Base-by-base conservation (phyloP, 78 protist genomes). In the Chrysochromulina parva region DNA sequence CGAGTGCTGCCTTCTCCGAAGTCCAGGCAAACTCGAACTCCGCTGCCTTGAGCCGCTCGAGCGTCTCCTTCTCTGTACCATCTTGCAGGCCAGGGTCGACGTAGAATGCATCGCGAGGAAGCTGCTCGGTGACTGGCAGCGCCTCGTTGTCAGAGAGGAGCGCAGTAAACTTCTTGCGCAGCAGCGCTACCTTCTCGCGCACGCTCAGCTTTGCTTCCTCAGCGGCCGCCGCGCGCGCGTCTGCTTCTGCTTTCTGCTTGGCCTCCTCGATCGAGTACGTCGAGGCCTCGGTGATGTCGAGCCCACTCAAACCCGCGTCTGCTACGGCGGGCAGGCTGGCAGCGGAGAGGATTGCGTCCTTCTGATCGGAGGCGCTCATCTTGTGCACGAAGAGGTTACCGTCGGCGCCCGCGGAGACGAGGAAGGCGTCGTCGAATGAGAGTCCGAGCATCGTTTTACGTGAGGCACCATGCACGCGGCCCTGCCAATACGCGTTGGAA, bases 401-500 rank as follows among this genome's bases (percentile, higher is more conserved):
- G 53, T 93, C 96, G 10, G 26, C 26, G 78, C 94, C 91, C 14
- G 89, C 93, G 1, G 93, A 28, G 71, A 93, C 10, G 66, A 95
- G 58, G 66, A 19, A 62, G 47, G 80, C 22, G 38, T 84, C 95
- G 90, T 95, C 95, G n/a, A 84, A 93, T 6, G 78, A 58, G 47
- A 22, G 28, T 13, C 17, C 9, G 28, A 20, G n/a, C 10, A 65
- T 19, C 28, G 13, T 14, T 58, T 13, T 58, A 13, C 13, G 24
- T 7, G 24, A 58, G 13, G 62, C 62, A 58, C 62, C 62, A 13
- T 58, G 62, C 13, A 13, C 62, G 13, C 13, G 62, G 62, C 62
- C 62, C 62, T 14, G 7, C 62, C 62, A 58, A 13, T 14, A 58
- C 24, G 24, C 13, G 7, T 58, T 13, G 24, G 62, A 14, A 58